Percentiles rank a stretch among this genome's conserved stretches.
phyloP scores from a whole-genome alignment of 441 rosid species.

The Lepidium campestre region DNA sequence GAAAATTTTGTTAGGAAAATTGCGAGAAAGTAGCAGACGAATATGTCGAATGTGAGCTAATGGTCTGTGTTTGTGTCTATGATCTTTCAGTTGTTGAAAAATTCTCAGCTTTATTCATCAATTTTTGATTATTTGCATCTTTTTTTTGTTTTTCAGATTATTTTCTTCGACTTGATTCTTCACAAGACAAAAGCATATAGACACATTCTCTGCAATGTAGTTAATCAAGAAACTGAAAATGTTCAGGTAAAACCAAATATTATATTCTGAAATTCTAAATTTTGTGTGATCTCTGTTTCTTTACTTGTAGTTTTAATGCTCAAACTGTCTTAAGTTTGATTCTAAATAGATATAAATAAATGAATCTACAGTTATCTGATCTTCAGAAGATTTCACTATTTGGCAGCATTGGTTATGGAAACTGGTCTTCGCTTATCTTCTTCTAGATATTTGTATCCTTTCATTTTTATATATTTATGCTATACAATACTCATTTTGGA shows the following conservation, averaged over 20 bases:
- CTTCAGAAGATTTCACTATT: conserved; percentile 11
- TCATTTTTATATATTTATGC: background rate
- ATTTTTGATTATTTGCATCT: background rate
- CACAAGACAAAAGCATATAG: conserved; percentile 71
- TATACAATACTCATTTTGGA: conserved; percentile 1
- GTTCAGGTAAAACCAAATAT: conserved; percentile 37
- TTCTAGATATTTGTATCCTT: conserved; percentile 84
- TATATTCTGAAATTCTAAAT: background rate
- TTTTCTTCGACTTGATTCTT: conserved; percentile 76
- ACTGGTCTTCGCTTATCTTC: conserved; percentile 45
- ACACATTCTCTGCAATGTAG: conserved; percentile 69
- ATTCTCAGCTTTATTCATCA: background rate
- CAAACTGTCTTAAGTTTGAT: background rate
- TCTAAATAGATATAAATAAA: background rate
- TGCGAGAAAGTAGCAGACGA: conserved; percentile 74
- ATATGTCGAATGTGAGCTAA: conserved; percentile 74
- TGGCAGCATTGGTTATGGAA: conserved; percentile 70
- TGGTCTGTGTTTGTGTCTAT: conserved; percentile 34
- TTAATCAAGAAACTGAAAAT: conserved; percentile 37
- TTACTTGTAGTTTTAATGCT: background rate
- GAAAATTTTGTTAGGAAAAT: conserved; percentile 35
- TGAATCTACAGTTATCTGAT: conserved; percentile 7
- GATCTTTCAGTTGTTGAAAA: background rate
- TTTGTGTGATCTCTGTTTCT: background rate
- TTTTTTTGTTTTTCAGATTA: conserved; percentile 33